Conservation (phyloP, 352 stramenopile species). For the Elongisporangium anandrum region DNA sequence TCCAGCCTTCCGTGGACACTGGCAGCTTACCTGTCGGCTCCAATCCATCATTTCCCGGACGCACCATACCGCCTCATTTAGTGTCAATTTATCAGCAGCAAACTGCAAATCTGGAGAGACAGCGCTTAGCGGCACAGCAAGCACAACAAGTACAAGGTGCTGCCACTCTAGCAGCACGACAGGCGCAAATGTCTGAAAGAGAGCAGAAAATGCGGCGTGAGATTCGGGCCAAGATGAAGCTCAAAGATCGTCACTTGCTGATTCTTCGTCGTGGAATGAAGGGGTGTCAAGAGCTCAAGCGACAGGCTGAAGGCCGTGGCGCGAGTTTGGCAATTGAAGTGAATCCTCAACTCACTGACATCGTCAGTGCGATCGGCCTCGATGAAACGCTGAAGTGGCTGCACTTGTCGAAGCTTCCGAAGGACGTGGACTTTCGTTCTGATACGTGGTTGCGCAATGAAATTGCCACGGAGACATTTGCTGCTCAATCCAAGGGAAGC, state of each 20-base stretch:
- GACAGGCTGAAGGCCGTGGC: conserved; percentile 46
- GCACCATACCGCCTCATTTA: conserved; percentile 9
- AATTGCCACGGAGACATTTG: conserved; percentile 46
- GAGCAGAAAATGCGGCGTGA: conserved; percentile 19
- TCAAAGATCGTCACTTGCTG: conserved; percentile 57
- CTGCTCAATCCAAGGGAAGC: conserved; percentile 3
- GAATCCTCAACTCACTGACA: conserved; percentile 69
- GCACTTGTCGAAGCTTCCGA: conserved; percentile 56
- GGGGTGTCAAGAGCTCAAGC: conserved; percentile 66
- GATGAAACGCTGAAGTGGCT: conserved; percentile 68
- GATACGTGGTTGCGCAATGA: conserved; percentile 69
- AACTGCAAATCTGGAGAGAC: too few relatives aligned
- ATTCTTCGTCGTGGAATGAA: conserved; percentile 69
- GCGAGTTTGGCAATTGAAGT: conserved; percentile 75
- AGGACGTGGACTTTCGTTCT: conserved; percentile 63
- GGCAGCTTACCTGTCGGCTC: too few relatives aligned
- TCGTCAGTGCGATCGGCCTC: conserved; percentile 64
- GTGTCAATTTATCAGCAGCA: conserved; percentile 17
- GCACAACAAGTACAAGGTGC: conserved; percentile 8
- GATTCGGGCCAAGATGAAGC: conserved; percentile 41
- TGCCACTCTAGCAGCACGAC: too few relatives aligned
- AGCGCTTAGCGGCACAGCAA: conserved; percentile 8
- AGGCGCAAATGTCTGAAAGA: conserved; percentile 8
- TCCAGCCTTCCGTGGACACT: not conserved
- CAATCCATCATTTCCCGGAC: too few relatives aligned